Percentiles rank a stretch among this genome's conserved stretches.
phyloP scores from a whole-genome alignment of 805 yeast genomes.

The Kurtzmaniella cleridarum region DNA sequence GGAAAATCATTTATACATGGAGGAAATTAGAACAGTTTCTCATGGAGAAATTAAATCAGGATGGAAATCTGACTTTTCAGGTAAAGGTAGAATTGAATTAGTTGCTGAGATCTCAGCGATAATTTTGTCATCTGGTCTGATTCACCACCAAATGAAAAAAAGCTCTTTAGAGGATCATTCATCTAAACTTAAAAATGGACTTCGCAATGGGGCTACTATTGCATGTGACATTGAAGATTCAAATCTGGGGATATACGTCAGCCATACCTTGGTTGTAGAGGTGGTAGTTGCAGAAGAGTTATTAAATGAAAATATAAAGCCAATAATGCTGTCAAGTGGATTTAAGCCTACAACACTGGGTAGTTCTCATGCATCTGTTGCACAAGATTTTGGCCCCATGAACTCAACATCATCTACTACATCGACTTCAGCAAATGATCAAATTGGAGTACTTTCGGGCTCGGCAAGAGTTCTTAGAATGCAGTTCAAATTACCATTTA shows the following conservation, averaged over 20 bases:
- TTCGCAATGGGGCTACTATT: slow-evolving; percentile 45
- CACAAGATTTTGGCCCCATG: slow-evolving; percentile 19
- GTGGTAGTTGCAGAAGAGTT: slow-evolving; percentile 92
- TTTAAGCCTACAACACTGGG: slow-evolving; percentile 23
- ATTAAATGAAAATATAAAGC: slow-evolving; percentile 32
- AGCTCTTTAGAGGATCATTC: slow-evolving; percentile 30
- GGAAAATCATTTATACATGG: slow-evolving; percentile 43
- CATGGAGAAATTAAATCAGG: slow-evolving; percentile 84
- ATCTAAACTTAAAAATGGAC: slow-evolving; percentile 13
- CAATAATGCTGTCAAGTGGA: slow-evolving; percentile 5
- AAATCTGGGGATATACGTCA: slow-evolving; percentile 67
- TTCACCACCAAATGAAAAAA: slow-evolving; percentile 39
- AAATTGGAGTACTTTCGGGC: slow-evolving; percentile 79
- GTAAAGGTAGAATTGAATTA: slow-evolving; percentile 73
- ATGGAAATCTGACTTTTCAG: slow-evolving; percentile 90
- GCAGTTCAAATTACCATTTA: slow-evolving; percentile 81
- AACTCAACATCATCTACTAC: slow-evolving; percentile 12
- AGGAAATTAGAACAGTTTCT: slow-evolving; percentile 68
- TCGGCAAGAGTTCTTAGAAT: slow-evolving; percentile 90
- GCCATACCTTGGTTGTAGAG: slow-evolving; percentile 77
- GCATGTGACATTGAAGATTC: slow-evolving; percentile 83
- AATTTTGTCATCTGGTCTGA: slow-evolving; percentile 50
- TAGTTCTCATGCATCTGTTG: slow-evolving; percentile 10
- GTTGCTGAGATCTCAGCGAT: slow-evolving; percentile 65
- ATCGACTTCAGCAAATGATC: slow-evolving; percentile 15